Base-by-base conservation (phyloP, 2,329 filamentous ascomycete species). In the Penicillium psychrosexuale region DNA sequence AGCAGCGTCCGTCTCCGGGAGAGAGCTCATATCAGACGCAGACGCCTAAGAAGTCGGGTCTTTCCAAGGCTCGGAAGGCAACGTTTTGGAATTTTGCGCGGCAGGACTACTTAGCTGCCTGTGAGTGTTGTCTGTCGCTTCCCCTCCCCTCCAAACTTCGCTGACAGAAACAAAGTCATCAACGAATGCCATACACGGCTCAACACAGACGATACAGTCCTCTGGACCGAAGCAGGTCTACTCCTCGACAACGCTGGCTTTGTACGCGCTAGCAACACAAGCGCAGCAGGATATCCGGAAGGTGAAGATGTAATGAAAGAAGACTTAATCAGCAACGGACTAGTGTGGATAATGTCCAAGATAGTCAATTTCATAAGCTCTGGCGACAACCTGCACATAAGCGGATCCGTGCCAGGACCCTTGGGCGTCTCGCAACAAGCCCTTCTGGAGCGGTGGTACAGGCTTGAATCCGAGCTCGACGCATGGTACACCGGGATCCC, bases 31-130 rank as follows among this genome's bases (percentile, higher is more conserved):
- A 68, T 43, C 66, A 67, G 33, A 57, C 67, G 55, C 37, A 67
- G 31, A 57, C 67, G 54, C 39, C 68, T 57, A 73, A 66, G 47
- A 69, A 63, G 44, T 58, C 66, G 3, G 71, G 72, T n/a, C 77
- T 81, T 2, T 83, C 80, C 3, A 82, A 81, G 65, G 82, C 77
- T 11, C 77, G 84, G 19, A 78, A 75, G 66, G 83, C 84, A 7
- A 83, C 82, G 0, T 87, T 87, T 65, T 87, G 84, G 84, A 86
- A 86, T 60, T 84, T 87, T 66, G 84, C 84, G 15, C 75, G 84
- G 24, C 84, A 87, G 62, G 84, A 87, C 60, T 84, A 86, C 72
- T 73, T 87, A 30, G 80, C 83, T 63, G 84, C 84, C 49, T 86
- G 82, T 72, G 81, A 73, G 73, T 69, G 19, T 13, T 38, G 31